Base-by-base conservation (phyloP, 257 asterid genomes). In the Penstemon davidsonii region DNA sequence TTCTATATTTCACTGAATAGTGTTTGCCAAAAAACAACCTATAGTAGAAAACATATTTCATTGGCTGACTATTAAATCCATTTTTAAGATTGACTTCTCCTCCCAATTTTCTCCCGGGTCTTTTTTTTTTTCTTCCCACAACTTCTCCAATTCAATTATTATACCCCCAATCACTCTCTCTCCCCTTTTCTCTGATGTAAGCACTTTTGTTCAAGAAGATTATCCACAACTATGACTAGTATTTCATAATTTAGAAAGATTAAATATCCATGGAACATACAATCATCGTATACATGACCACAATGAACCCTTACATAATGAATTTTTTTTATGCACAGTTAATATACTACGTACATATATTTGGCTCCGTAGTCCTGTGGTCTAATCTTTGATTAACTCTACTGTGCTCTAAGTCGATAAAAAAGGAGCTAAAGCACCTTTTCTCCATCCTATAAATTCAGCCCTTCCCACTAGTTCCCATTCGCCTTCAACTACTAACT, bases 401-500 rank as follows among this genome's bases (percentile, higher is more conserved):
- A 86, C 83, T 83, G 88, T 82, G 13, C 76, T 64, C 76, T 55
- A 76, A 68, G 65, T 76, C 55, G 56, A 42, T 25, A 25, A 25
- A 45, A 62, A 69, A 68, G 85, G 87, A 84, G 37, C 81, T 80
- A 40, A 57, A 36, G 5, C 55, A 49, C 67, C 74, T 78, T 81
- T 81, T 66, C 59, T 25, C 67, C 71, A 55, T 62, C 73, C 93
- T 88, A 88, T 91, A 91, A 86, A 82, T 78, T 61, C 64, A 75
- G 68, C 79, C 73, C 62, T 73, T 66, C 75, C 74, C 85, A 73
- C 73, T 73, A 71, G 78, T 76, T 71, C 61, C 71, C 79, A 72
- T 81, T 75, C 81, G 83, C 79, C 84, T 75, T 77, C 66, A 72
- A 80, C 72, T 79, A 80, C 47, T 66, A 72, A 42, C 40, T 65